phyloP scores from a whole-genome alignment of 2,329 filamentous ascomycete species.

The Monosporascus sp. region DNA sequence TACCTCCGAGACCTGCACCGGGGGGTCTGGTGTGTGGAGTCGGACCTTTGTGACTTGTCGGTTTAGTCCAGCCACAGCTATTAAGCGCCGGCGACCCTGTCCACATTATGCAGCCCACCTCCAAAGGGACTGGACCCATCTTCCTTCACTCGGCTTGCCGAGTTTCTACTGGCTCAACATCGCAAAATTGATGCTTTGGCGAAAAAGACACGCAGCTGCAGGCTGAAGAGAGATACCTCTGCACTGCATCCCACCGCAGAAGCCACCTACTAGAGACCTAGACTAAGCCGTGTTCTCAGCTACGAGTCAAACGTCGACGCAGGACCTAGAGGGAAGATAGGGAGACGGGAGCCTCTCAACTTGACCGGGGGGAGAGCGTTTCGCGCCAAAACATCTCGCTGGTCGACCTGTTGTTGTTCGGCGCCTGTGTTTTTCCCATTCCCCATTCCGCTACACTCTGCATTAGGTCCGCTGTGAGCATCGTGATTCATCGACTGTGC shows the following conservation, averaged over 20 bases:
- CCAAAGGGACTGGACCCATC: constrained; percentile 3
- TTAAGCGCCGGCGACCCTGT: constrained; percentile 52
- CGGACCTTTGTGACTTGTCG: constrained; percentile 31
- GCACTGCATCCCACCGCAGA: constrained; percentile 13
- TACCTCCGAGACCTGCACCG: constrained; percentile 7
- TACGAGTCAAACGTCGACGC: constrained; percentile 9
- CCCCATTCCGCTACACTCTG: neutral
- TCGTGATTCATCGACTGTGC: neutral
- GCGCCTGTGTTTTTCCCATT: neutral
- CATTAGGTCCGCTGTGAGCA: neutral
- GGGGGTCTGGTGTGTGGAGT: constrained; percentile 12
- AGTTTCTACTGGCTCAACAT: constrained; percentile 20
- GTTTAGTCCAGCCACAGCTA: constrained; percentile 37
- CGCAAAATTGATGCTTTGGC: constrained; percentile 17
- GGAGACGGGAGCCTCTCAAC: neutral
- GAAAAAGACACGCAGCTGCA: constrained; percentile 35
- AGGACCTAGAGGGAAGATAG: constrained; percentile 1
- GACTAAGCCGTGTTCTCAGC: constrained; percentile 8
- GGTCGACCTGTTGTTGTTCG: neutral
- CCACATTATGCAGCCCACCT: constrained; percentile 42
- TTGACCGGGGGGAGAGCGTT: neutral
- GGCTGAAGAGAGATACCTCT: constrained; percentile 16
- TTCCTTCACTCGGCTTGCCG: constrained; percentile 14
- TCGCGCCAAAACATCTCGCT: neutral
- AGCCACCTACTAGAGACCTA: constrained; percentile 6